Conservation (phyloP, 768 basidiomycete genomes). For the Macrolepiota fuliginosa region DNA sequence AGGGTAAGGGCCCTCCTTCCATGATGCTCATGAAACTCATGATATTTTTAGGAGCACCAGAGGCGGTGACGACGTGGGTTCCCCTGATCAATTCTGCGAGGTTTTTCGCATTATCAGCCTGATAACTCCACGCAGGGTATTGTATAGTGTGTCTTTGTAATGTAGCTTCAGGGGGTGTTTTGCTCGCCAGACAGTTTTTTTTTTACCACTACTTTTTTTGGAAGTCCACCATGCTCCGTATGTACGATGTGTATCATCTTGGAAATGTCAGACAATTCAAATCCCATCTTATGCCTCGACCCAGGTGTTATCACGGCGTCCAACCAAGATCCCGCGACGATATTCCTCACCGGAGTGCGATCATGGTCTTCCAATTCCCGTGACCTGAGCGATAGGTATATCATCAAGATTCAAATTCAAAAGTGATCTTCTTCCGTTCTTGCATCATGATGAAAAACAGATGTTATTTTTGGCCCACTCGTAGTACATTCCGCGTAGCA, state of each 20-base stretch:
- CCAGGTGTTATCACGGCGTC: not conserved
- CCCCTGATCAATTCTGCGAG: not conserved
- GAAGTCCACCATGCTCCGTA: not conserved
- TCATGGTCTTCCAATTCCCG: too few relatives aligned
- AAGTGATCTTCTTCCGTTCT: not conserved
- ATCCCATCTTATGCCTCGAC: not conserved
- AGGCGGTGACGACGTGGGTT: not conserved
- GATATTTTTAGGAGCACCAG: not conserved
- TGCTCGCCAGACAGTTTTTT: too few relatives aligned
- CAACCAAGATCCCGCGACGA: not conserved
- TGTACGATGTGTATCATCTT: not conserved
- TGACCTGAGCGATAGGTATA: too few relatives aligned
- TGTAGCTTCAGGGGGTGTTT: not conserved
- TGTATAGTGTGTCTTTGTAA: not conserved
- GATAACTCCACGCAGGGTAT: not conserved
- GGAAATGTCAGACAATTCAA: not conserved
- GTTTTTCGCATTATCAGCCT: not conserved
- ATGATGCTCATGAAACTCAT: conserved; percentile 12
- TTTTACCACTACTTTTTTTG: too few relatives aligned
- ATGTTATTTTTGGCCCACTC: not conserved
- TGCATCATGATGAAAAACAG: not conserved
- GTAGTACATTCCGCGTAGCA: too few relatives aligned
- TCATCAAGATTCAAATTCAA: not conserved
- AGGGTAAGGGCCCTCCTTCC: not conserved
- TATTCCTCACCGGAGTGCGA: too few relatives aligned